Base-by-base conservation (phyloP, 345 rosid genomes). In the Triadica sebifera region DNA sequence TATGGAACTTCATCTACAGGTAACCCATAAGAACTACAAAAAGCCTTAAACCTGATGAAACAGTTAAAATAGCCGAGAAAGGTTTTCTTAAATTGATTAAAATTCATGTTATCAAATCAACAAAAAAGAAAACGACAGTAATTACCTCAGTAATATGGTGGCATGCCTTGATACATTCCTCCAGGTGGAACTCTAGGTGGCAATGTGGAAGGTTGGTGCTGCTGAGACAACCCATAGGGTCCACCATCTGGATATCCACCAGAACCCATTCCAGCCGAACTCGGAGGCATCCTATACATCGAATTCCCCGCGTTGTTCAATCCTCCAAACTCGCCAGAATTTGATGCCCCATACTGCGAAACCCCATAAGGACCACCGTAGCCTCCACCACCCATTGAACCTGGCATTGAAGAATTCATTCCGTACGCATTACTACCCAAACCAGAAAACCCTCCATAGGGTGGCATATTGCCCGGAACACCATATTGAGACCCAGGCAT, bases 101-200 rank as follows among this genome's bases (percentile, higher is more conserved):
- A 56, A 20, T 47, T 46, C 51, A 61, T 5, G 45, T 1, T 12
- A 50, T 7, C 13, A 57, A 66, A 55, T 39, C 39, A 60, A 38
- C 22, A 34, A 4, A 52, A 6, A 25, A 13, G 39, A 2, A n/a
- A 41, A 9, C 12, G 50, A 67, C 29, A 43, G 41, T 39, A 17
- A 38, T 80, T 72, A 76, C 83, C 79, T 80, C 65, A 75, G 68
- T 56, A 80, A 69, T 80, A 80, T 13, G 82, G 82, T 12, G 83
- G 83, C 70, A 76, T 69, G 43, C 74, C 79, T 61, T 67, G 83
- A 62, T 70, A 75, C 79, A 79, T 79, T 46, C 77, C 83, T 12
- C 79, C 79, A 43, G 79, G 83, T 34, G 79, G 77, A 69, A 71
- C 69, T 75, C 83, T 72, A 53, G 83, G 83, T 3, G 77, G 79